A percentile compares a stretch with the other conserved stretches of the same genome.
Conservation (phyloP, 306 rosid genomes). For the Morella rubra region DNA sequence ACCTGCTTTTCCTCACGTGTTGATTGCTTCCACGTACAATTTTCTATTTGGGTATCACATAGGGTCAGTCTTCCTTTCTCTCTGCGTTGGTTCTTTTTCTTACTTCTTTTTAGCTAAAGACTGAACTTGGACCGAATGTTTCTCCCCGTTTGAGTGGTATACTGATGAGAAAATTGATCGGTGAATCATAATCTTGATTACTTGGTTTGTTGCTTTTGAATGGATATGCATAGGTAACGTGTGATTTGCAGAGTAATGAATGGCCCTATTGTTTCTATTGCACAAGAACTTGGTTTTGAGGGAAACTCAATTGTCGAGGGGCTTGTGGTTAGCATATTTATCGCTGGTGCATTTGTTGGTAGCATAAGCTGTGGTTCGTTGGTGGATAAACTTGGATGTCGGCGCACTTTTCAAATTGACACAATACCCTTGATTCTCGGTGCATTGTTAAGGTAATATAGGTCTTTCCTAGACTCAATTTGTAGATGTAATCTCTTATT, state of each 20-base stretch:
- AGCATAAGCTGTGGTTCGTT: conserved; percentile 69
- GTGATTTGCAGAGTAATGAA: conserved; percentile 69
- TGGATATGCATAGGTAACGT: conserved; percentile 19
- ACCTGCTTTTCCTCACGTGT: conserved; percentile 76
- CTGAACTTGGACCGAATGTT: background rate
- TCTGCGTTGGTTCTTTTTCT: background rate
- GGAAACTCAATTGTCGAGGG: conserved; percentile 83
- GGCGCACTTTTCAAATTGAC: conserved; percentile 72
- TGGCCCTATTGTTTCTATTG: conserved; percentile 79
- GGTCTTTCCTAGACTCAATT: background rate
- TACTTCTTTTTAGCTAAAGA: background rate
- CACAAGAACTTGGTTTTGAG: conserved; percentile 80
- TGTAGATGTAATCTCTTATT: background rate
- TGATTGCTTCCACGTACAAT: conserved; percentile 75
- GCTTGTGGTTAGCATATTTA: conserved; percentile 84
- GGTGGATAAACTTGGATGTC: conserved; percentile 82
- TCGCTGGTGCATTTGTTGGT: conserved; percentile 87
- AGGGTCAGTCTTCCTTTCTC: conserved; percentile 48
- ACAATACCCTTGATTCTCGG: conserved; percentile 81
- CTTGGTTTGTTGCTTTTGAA: background rate
- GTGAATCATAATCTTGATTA: too few species aligned
- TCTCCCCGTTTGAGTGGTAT: background rate
- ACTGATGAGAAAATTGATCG: background rate
- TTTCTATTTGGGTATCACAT: conserved; percentile 88
- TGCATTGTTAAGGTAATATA: conserved; percentile 64